Base-by-base conservation (phyloP, 805 yeast species). In the Clavispora carvajalis region DNA sequence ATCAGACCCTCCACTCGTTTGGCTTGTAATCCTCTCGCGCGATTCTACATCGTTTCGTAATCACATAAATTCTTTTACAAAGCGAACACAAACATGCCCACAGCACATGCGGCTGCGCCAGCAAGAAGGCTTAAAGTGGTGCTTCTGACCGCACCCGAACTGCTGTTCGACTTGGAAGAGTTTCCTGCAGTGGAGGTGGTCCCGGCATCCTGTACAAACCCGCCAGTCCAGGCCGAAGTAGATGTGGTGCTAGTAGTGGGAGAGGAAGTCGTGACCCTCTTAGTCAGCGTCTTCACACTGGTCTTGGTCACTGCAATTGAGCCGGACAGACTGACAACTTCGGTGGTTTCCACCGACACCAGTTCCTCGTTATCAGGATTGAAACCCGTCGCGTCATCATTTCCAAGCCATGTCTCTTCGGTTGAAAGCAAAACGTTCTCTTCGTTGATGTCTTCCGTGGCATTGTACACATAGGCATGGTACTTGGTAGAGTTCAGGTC, bases 371-470 rank as follows among this genome's bases (percentile, higher is more conserved):
- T 62, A 37, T 73, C 68, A 13, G 80, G 79, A 52, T 85, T 74
- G 36, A 77, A 65, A 9, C 96, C 96, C 22, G 81, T 68, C 22
- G 80, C 85, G 22, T 73, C 79, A n/a, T 60, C 55, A 33, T 77
- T 70, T 11, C 78, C 84, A 44, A 89, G 63, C 54, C 73, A 63
- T 5, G 89, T 76, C 52, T 67, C 67, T 37, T 79, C 76, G 55
- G 82, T 77, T 15, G 90, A 76, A 53, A 89, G 70, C 54, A 69
- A 70, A 34, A 90, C 67, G 43, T 64, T 51, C 3, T 47, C 39
- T 11, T 46, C 49, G 37, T 49, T 29, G 34, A 71, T 74, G 34
- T 69, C 67, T 12, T 22, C 31, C n/a, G 74, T 65, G 52, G 67
- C 70, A 43, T 72, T 71, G 46, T 65, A 71, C 23, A 71, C 51